Evolutionary conservation across 768 basidiomycete species (phyloP), one percentile per base, ranked within the genome.

Genomic region (Lentinus tigrinus): DNA sequence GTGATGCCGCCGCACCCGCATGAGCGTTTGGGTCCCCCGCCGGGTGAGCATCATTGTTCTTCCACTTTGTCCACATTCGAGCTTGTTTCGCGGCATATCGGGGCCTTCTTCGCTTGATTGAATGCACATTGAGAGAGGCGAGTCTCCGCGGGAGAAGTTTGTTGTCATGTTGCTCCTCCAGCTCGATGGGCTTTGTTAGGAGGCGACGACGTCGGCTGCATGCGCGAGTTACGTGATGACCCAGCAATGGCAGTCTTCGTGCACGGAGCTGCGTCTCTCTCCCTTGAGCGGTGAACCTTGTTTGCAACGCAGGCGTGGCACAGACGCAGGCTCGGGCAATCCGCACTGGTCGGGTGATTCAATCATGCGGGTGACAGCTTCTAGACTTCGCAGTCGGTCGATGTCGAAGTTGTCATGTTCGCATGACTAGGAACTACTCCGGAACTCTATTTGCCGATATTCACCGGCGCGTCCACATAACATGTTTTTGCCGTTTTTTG

Each of bases 1-100:
- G 50, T 38, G 31, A 52, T 64, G 24, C 58, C 55, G 23, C 63
- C 55, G 23, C 63, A 55, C 39, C 53, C 60, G 40, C 64, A 65
- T 19, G 67, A 69, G 54, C 54, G 56, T 28, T 31, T 51, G 52
- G 57, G 50, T 16, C 60, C 57, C 26, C 36, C 63, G 44, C 49
- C 60, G 14, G 54, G 55, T 61, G 60, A 60, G 56, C 52, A 31
- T 31, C 51, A 53, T 52, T 40, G 34, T 47, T 42, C 27, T 23
- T 31, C 46, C 39, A 23, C 57, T 48, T 54, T 53, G 46, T 40
- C 42, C 46, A 31, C 4, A 21, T 23, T 14, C 14, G 11, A 10
- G 7, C 5, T n/a, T 1, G 34, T 42, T 43, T 42, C 38, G 23
- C 47, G 3, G 5, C 16, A 16, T 5, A 1, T 40, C n/a, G 17